These are phyloP conservation scores for Geotrichum klebahnii DNA, from an alignment of 1,139 yeast species.

Conservation along the genomic window DNA sequence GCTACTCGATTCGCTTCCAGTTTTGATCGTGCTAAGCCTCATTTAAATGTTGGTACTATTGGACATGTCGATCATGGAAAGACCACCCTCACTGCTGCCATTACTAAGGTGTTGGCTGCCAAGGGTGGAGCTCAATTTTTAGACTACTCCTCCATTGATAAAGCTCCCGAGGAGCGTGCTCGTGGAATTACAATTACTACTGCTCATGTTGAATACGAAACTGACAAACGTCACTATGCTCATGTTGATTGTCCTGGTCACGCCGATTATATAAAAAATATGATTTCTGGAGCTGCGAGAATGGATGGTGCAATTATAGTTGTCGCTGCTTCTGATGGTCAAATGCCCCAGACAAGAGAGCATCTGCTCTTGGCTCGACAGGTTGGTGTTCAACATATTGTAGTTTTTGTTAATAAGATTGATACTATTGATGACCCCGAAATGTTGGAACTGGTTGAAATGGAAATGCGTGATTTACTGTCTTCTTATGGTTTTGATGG, in stretches of 20 bases:
- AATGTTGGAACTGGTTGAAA: slow-evolving; percentile 98
- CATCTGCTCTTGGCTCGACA: slow-evolving; percentile 97
- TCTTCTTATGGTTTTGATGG: slow-evolving; percentile 93
- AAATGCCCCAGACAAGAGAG: slow-evolving; percentile 99
- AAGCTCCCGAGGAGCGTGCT: slow-evolving; percentile 99
- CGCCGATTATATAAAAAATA: slow-evolving; percentile 96
- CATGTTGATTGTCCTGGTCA: slow-evolving; percentile 99
- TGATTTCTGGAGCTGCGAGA: slow-evolving; percentile 99
- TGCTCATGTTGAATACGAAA: slow-evolving; percentile 94
- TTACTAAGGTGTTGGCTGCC: slow-evolving; percentile 86
- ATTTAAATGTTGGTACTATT: slow-evolving; percentile 91
- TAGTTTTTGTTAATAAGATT: slow-evolving; percentile 95
- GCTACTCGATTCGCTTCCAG: slow-evolving; percentile 26
- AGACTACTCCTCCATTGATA: slow-evolving; percentile 90
- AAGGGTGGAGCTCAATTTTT: slow-evolving; percentile 90
- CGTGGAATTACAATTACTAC: slow-evolving; percentile 98
- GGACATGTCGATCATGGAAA: slow-evolving; percentile 99
- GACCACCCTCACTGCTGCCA: slow-evolving; percentile 96
- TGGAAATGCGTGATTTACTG: slow-evolving; percentile 99
- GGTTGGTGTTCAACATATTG: slow-evolving; percentile 97
- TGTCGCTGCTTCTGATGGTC: slow-evolving; percentile 98
- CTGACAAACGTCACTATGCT: slow-evolving; percentile 88
- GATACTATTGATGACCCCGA: slow-evolving; percentile 98
- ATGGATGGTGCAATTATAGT: slow-evolving; percentile 99
- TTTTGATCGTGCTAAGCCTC: slow-evolving; percentile 60